Evolutionary conservation across 1,139 yeast genomes (phyloP).

Genomic region (Zygotorulaspora mrakii): DNA sequence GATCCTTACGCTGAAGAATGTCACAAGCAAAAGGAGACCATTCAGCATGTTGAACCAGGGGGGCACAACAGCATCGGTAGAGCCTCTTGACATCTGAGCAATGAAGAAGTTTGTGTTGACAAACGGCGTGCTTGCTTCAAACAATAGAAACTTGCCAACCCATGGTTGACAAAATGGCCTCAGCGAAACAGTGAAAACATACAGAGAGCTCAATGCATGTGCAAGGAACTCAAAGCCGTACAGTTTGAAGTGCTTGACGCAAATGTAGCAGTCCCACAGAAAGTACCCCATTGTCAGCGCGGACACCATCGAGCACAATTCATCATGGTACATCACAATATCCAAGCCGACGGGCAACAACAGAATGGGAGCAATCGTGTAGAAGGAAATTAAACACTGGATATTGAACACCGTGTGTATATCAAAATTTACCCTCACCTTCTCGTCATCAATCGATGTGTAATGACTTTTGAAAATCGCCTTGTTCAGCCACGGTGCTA

Average conservation of each 20-base stretch:
- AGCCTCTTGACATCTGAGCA: conserved; percentile 59
- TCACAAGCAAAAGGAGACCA: conserved; percentile 64
- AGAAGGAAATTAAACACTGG: conserved; percentile 62
- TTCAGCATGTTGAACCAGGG: conserved; percentile 57
- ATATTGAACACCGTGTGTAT: conserved; percentile 87
- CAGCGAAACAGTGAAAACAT: conserved; percentile 57
- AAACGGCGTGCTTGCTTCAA: conserved; percentile 92
- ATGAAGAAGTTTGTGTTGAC: conserved; percentile 92
- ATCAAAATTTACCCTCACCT: conserved; percentile 64
- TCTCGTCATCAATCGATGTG: conserved; percentile 41
- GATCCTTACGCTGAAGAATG: conserved; percentile 76
- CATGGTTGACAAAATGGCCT: conserved; percentile 78
- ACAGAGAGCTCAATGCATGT: conserved; percentile 58
- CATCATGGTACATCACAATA: conserved; percentile 49
- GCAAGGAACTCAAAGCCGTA: conserved; percentile 81
- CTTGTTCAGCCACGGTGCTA: conserved; percentile 48
- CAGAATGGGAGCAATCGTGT: conserved; percentile 32
- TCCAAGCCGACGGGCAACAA: conserved; percentile 24
- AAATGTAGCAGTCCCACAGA: conserved; percentile 79
- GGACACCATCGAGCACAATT: conserved; percentile 69
- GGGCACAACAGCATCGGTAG: conserved; percentile 43
- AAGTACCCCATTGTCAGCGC: conserved; percentile 81
- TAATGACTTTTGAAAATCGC: conserved; percentile 47
- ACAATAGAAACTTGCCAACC: conserved; percentile 76
- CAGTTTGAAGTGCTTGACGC: conserved; percentile 53